These are phyloP conservation scores for Dactylellina cionopaga DNA, from an alignment of 2,329 filamentous ascomycete genomes.

Conservation along the genomic window DNA sequence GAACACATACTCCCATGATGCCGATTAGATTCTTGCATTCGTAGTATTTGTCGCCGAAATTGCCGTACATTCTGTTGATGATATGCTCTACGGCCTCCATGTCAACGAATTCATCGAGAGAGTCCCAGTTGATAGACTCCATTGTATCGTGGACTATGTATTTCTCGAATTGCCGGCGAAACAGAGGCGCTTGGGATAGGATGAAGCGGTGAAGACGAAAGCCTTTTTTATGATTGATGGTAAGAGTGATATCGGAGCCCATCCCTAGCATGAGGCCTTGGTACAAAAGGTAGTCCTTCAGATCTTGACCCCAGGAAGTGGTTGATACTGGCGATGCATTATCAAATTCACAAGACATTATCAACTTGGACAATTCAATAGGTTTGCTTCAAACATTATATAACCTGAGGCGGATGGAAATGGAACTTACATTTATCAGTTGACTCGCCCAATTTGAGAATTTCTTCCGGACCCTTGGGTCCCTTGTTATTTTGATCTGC, in stretches of 20 bases:
- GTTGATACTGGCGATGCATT: not conserved
- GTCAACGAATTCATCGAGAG: slow-evolving; percentile 29
- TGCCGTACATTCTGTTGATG: slow-evolving; percentile 46
- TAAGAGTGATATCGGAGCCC: slow-evolving; percentile 20
- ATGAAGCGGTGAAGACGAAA: slow-evolving; percentile 37
- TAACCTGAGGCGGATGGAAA: no score
- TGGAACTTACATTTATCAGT: not conserved
- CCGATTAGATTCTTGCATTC: slow-evolving; percentile 42
- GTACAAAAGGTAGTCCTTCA: slow-evolving; percentile 43
- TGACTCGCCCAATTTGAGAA: slow-evolving; percentile 1
- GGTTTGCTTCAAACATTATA: no score
- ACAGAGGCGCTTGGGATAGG: slow-evolving; percentile 31
- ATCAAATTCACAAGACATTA: not conserved
- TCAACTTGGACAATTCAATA: no score
- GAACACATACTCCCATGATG: slow-evolving; percentile 29
- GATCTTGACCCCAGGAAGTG: slow-evolving; percentile 6
- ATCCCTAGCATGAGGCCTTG: slow-evolving; percentile 26
- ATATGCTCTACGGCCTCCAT: slow-evolving; percentile 38
- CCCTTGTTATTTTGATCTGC: not conserved
- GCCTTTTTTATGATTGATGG: slow-evolving; percentile 11
- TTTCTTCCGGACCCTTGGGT: not conserved
- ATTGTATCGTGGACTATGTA: not conserved
- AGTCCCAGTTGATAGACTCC: slow-evolving; percentile 9
- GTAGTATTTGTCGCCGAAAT: slow-evolving; percentile 38
- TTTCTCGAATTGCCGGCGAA: slow-evolving; percentile 19